Conservation (phyloP, 108 stramenopile genomes). For the Cyclotella choctawhatcheeana region DNA sequence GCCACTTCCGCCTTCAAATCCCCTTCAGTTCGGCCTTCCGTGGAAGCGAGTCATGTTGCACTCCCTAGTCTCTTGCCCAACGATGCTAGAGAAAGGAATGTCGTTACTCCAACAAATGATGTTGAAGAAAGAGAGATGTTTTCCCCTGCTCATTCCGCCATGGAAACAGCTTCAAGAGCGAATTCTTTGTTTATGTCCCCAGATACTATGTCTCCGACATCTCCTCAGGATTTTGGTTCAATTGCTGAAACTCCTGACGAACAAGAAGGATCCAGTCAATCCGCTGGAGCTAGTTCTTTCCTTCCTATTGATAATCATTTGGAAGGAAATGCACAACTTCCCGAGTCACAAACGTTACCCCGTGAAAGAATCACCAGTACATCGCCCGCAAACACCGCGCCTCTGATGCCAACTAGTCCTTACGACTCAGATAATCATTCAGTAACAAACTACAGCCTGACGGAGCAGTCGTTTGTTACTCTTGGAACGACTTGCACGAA, state of each 20-base stretch:
- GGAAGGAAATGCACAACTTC: background rate
- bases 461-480: constrained; percentile 51
- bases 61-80: background rate
- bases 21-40: background rate
- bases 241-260: background rate
- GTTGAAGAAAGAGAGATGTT: background rate
- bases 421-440: constrained; percentile 26
- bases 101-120: constrained; percentile 17
- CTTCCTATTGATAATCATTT: background rate
- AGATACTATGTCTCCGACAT: constrained; percentile 17
- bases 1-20: background rate
- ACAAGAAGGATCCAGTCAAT: constrained; percentile 1
- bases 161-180: constrained; percentile 2
- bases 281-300: background rate
- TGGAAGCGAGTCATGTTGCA: background rate
- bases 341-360: background rate
- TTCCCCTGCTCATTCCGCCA: constrained; percentile 8
- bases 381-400: background rate
- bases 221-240: constrained; percentile 30
- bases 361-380: background rate
- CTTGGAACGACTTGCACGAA: constrained; percentile 55
- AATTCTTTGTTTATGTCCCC: constrained; percentile 27
- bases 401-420: constrained; percentile 13
- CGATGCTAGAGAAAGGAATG: constrained; percentile 7
- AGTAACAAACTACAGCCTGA: constrained; percentile 52